Evolutionary conservation across 1,139 yeast species (phyloP).

Genomic region (Blastobotrys ciferrii): DNA sequence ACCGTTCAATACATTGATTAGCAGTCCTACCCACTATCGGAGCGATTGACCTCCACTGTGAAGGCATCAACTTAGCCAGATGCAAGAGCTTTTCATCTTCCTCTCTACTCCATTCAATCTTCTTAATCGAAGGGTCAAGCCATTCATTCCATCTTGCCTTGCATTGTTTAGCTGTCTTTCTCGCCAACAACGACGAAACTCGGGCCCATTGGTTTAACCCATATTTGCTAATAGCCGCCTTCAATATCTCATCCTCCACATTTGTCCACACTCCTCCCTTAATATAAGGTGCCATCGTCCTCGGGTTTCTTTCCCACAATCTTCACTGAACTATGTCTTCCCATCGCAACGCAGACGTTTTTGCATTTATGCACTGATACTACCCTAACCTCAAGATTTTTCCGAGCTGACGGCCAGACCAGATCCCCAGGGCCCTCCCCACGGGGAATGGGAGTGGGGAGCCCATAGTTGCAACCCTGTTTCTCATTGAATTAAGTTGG

Average conservation of each 20-base stretch:
- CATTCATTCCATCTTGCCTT: constrained; percentile 92
- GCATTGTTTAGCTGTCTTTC: constrained; percentile 88
- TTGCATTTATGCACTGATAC: not conserved
- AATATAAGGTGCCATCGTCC: constrained; percentile 45
- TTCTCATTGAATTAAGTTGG: too few species aligned
- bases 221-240: constrained; percentile 89
- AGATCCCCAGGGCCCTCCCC: too few species aligned
- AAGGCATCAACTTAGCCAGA: constrained; percentile 72
- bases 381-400: not conserved
- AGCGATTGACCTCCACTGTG: constrained; percentile 92
- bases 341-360: not conserved
- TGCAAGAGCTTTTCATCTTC: constrained; percentile 74
- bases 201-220: constrained; percentile 95
- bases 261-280: constrained; percentile 92
- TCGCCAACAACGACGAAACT: constrained; percentile 79
- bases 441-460: too few species aligned
- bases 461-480: too few species aligned
- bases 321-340: not conserved
- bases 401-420: too few species aligned
- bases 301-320: not conserved
- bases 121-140: constrained; percentile 70
- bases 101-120: constrained; percentile 65
- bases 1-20: constrained; percentile 83
- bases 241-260: constrained; percentile 83
- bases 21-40: constrained; percentile 82